These are phyloP conservation scores for Cochliopodium minus DNA, from an alignment of 208 protist genomes.

Conservation along the genomic window DNA sequence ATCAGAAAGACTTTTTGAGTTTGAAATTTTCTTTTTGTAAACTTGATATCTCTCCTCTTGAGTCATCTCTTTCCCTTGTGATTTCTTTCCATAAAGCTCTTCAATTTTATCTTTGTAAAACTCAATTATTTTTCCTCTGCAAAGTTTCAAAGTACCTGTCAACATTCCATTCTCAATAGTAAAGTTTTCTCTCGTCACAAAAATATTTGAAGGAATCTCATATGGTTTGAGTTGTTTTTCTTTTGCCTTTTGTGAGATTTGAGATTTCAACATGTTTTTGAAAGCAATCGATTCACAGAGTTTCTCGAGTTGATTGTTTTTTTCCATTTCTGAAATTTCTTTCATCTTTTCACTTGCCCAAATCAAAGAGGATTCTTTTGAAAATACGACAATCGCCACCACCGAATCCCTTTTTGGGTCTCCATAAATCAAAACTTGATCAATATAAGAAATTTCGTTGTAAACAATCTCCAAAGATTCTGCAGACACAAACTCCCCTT, in stretches of 20 bases:
- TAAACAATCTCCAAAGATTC: constrained; percentile 7
- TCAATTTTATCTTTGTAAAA: constrained; percentile 41
- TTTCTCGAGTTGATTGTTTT: background rate
- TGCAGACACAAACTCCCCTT: constrained; percentile 18
- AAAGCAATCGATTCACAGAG: background rate
- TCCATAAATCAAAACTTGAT: constrained; percentile 4
- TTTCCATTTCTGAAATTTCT: background rate
- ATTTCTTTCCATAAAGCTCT: too few species aligned
- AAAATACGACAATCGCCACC: background rate
- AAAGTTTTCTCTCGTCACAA: background rate
- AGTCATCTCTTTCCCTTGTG: too few species aligned
- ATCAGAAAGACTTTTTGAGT: too few species aligned
- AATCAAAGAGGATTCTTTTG: too few species aligned
- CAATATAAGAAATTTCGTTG: background rate
- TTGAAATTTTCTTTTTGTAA: too few species aligned
- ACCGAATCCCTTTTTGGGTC: background rate
- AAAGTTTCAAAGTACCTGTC: background rate
- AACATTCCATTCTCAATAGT: background rate
- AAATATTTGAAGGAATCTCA: background rate
- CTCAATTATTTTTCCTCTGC: constrained; percentile 30
- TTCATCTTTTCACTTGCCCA: too few species aligned
- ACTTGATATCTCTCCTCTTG: too few species aligned
- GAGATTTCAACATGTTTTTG: background rate
- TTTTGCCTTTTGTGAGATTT: background rate
- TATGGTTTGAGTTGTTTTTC: background rate